Evolutionary conservation across 176 grass and related monocot genomes (phyloP), one percentile per base, ranked within the genome.

Genomic region (Bonia amplexicaulis): DNA sequence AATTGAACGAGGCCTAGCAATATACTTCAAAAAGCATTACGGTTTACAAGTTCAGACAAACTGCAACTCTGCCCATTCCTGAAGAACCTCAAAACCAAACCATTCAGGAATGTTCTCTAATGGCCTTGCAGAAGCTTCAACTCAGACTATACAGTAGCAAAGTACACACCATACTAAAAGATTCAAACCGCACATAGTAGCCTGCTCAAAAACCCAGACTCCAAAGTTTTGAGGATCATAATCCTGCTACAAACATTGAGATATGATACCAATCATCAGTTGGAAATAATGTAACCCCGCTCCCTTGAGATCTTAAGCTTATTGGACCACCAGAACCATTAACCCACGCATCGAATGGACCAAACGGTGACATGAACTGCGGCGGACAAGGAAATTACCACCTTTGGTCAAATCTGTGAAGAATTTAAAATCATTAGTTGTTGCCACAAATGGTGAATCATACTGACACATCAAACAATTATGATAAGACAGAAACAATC

Each of bases 131-230:
- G 68, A 87, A 22, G 80, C 58, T 54, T 15, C 20, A 22, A 70
- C 69, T 80, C 33, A 52, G 69, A 69, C 69, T 90, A 87, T 80
- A 91, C 85, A 75, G 76, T 84, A 77, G 76, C 85, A 68, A 90
- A 74, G 78, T 54, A 83, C 85, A 87, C 68, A 48, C 41, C 78
- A 66, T 39, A 80, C 63, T 87, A 84, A 79, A 45, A 27, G 48
- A 80, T 60, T 23, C 62, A 84, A 76, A 83, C 52, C 81, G 76
- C 65, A 87, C 74, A 74, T 65, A 74, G 80, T 87, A 77, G 80
- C 85, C 76, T 84, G 81, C 81, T 84, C 22, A 82, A 86, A 86
- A 74, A 79, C 17, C 9, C 26, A 79, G 52, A 69, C 89, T 82
- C 74, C 42, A 8, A 71, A 25, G 64, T 60, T 62, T 62, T n/a